phyloP scores from a whole-genome alignment of 495 filamentous ascomycete species.

The Sabuloglossum arenarium region DNA sequence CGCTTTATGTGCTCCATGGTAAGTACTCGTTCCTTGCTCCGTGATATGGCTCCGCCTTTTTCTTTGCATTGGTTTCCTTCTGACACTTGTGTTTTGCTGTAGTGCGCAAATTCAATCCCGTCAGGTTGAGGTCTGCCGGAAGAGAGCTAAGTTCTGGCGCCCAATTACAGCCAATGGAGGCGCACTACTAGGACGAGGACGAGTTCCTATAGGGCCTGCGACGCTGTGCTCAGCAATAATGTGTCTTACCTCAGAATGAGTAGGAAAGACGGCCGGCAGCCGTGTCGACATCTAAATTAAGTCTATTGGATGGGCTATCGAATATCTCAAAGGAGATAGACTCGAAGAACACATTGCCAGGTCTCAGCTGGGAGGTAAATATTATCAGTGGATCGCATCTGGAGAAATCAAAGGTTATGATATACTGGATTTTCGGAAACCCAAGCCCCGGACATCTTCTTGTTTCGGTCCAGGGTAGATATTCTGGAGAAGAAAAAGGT shows the following conservation, averaged over 20 bases:
- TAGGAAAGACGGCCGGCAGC: slow-evolving; percentile 5
- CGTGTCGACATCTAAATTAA: slow-evolving; percentile 12
- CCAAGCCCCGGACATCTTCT: background rate
- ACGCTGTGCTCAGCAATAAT: slow-evolving; percentile 8
- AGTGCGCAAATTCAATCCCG: background rate
- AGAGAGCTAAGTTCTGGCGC: background rate
- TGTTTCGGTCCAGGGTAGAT: too few relatives aligned
- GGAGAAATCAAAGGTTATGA: background rate
- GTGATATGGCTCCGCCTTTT: background rate
- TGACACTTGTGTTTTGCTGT: background rate
- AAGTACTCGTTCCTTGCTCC: too few relatives aligned
- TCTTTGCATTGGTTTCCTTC: background rate
- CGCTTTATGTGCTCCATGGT: too few relatives aligned
- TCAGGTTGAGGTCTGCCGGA: background rate
- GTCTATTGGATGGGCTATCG: slow-evolving; percentile 10
- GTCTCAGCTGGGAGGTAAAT: background rate
- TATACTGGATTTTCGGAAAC: background rate
- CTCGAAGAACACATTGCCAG: slow-evolving; percentile 6
- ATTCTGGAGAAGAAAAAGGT: too few relatives aligned
- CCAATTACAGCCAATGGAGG: slow-evolving; percentile 8
- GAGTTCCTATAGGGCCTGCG: slow-evolving; percentile 10
- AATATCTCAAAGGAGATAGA: slow-evolving; percentile 6
- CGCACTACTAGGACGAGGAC: slow-evolving; percentile 13
- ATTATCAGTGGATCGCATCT: background rate
- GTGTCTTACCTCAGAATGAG: slow-evolving; percentile 11